Evolutionary conservation across 2,329 filamentous ascomycete species (phyloP).

Genomic region (Alternaria ventricosa): DNA sequence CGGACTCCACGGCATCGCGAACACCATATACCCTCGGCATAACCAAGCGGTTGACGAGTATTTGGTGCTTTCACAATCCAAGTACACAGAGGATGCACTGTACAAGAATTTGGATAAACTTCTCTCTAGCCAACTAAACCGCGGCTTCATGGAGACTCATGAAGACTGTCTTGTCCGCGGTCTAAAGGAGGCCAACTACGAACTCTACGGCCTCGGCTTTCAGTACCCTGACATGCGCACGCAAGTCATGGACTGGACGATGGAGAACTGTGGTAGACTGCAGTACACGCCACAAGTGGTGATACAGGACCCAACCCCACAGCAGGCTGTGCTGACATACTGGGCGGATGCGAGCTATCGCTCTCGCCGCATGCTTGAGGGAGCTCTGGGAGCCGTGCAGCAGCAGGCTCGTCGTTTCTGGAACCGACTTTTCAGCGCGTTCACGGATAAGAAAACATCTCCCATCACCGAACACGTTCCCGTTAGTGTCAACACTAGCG

Average conservation of each 20-base stretch:
- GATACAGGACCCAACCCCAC: not conserved
- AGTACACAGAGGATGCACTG: slow-evolving; percentile 9
- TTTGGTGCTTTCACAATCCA: not conserved
- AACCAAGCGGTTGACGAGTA: slow-evolving; percentile 9
- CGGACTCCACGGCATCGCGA: slow-evolving; percentile 1
- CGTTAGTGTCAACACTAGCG: not conserved
- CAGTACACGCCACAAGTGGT: slow-evolving; percentile 22
- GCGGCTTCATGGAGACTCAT: slow-evolving; percentile 27
- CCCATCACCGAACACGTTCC: not conserved
- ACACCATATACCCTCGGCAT: slow-evolving; percentile 5
- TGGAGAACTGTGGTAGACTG: slow-evolving; percentile 28
- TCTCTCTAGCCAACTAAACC: slow-evolving; percentile 7
- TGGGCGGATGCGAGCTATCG: slow-evolving; percentile 2
- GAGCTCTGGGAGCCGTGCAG: not conserved
- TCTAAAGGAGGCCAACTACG: slow-evolving; percentile 13
- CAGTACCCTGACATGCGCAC: slow-evolving; percentile 21
- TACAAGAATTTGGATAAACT: slow-evolving; percentile 15
- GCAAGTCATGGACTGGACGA: slow-evolving; percentile 28
- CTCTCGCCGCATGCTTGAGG: not conserved
- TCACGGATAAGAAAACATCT: not conserved
- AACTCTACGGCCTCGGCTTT: slow-evolving; percentile 18
- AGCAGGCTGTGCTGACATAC: slow-evolving; percentile 8
- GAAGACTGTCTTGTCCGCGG: slow-evolving; percentile 35
- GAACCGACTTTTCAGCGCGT: not conserved
- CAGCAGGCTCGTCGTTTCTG: not conserved